phyloP scores from a whole-genome alignment of 352 stramenopile species.

The Globisporangium cederbergense region DNA sequence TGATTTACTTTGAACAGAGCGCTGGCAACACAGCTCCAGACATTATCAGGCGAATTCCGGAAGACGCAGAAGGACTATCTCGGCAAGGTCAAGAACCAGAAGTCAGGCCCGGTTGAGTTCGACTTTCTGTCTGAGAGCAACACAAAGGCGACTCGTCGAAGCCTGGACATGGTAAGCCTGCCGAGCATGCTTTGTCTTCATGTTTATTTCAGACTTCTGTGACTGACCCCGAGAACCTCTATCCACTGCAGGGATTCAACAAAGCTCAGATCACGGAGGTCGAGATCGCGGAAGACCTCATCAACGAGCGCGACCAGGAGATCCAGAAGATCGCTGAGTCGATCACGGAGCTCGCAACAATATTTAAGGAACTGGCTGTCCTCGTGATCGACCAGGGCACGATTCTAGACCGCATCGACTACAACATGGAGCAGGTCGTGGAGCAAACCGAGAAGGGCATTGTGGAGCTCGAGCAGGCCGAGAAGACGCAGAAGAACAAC shows the following conservation, averaged over 20 bases:
- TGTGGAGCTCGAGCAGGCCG: slow-evolving; percentile 98
- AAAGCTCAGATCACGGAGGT: slow-evolving; percentile 94
- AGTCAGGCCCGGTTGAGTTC: slow-evolving; percentile 91
- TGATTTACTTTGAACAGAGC: slow-evolving; percentile 30
- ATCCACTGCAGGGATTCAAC: slow-evolving; percentile 83
- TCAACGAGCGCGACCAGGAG: slow-evolving; percentile 94
- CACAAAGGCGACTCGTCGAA: slow-evolving; percentile 48
- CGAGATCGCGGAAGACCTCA: slow-evolving; percentile 94
- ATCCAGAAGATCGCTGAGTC: slow-evolving; percentile 97
- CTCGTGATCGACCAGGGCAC: slow-evolving; percentile 99
- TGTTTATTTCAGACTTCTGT: too few relatives aligned
- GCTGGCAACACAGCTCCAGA: slow-evolving; percentile 96
- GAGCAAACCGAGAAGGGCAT: slow-evolving; percentile 99
- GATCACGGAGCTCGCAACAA: slow-evolving; percentile 98
- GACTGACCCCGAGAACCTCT: too few relatives aligned
- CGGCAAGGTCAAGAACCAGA: slow-evolving; percentile 94
- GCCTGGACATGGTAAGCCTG: slow-evolving; percentile 43
- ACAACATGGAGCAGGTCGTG: slow-evolving; percentile 99
- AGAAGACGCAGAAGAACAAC: slow-evolving; percentile 97
- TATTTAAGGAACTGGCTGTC: slow-evolving; percentile 99
- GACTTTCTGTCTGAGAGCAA: slow-evolving; percentile 87
- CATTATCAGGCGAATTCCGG: slow-evolving; percentile 94
- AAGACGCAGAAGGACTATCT: slow-evolving; percentile 99
- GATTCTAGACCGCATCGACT: slow-evolving; percentile 99
- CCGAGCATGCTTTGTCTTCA: background rate